Evolutionary conservation across 495 filamentous ascomycete species (phyloP).

Genomic region (Penicillium macrosclerotiorum): DNA sequence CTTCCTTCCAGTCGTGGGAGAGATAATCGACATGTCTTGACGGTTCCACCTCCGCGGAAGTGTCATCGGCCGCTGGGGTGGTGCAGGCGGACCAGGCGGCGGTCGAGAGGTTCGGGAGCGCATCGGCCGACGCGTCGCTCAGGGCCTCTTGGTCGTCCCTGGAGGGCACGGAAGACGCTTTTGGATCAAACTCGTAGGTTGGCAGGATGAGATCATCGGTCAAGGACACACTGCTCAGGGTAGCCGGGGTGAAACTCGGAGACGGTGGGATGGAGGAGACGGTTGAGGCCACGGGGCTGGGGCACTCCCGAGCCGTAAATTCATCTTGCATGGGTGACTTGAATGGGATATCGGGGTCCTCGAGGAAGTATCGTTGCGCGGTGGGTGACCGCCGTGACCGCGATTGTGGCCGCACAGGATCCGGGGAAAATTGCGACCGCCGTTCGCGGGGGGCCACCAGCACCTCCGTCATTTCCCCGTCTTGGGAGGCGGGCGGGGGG

Average conservation of each 20-base stretch:
- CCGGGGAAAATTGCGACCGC: conserved; percentile 38
- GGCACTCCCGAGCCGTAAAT: conserved; percentile 30
- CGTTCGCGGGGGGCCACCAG: conserved; percentile 37
- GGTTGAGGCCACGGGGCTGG: conserved; percentile 32
- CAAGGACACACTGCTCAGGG: conserved; percentile 65
- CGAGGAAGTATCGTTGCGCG: conserved; percentile 44
- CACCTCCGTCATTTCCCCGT: conserved; percentile 44
- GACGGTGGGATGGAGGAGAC: conserved; percentile 42
- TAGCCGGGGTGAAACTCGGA: conserved; percentile 50
- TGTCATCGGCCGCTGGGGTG: conserved; percentile 73
- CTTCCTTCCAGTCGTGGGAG: conserved; percentile 91
- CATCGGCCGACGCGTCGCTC: conserved; percentile 24
- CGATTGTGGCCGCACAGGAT: too few species aligned
- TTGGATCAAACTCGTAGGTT: conserved; percentile 51
- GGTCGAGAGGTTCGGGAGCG: conserved; percentile 7
- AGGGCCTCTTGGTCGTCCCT: conserved; percentile 14
- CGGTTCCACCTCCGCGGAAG: conserved; percentile 70
- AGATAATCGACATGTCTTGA: conserved; percentile 95
- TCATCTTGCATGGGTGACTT: conserved; percentile 39
- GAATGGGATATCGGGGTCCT: conserved; percentile 26
- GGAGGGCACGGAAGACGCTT: neutral
- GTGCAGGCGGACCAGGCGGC: conserved; percentile 15
- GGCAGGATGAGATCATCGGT: conserved; percentile 55
- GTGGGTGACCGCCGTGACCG: conserved; percentile 44
- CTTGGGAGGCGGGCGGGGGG: too few species aligned